Evolutionary conservation across 2,329 filamentous ascomycete genomes (phyloP), one percentile per base, ranked within the genome.

Genomic region (Scleromitrula shiraiana): DNA sequence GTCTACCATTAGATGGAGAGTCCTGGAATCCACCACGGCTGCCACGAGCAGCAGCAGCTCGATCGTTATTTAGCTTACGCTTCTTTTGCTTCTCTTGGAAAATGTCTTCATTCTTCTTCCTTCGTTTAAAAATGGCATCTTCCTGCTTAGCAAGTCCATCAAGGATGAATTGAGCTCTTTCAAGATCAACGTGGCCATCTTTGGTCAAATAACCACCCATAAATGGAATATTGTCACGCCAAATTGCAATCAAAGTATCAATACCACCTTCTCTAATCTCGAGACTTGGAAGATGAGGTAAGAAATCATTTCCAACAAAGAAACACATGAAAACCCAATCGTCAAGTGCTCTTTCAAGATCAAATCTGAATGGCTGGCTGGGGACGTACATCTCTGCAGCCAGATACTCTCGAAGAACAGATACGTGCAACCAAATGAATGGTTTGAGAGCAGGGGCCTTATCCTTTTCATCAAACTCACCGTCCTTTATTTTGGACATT

Each of bases 241-340:
- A 98, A 48, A 98, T 93, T n/a, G 88, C 84, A 56, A 90, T 95
- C 48, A 98, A 74, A 1, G 90, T 94, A 64, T 98, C 91, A 62
- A 98, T 98, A 41, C 91, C 91, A 64, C 96, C 90, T 63, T 98
- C 93, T 52, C 93, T 82, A 65, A 98, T 97, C 66, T 97, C 93
- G 50, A 98, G 76, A 60, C 91, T 95, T n/a, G 93, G 93, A 50
- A 98, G 73, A 74, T 98, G 93, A 42, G 93, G 93, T 57, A 98
- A 71, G 70, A 98, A 98, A 71, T 98, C 94, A 67, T 98, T 98
- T 57, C 91, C 91, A 49, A 97, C 91, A 65, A 97, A 97, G 70
- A 94, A 97, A 70, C 91, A 97, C 82, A 97, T 93, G 66, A 97
- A 97, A 12, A 97, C 88, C 93, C 91, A 97, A 64, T 97, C 91